Conservation (phyloP, 2,329 filamentous ascomycete species). For the Fusarium penzigii region DNA sequence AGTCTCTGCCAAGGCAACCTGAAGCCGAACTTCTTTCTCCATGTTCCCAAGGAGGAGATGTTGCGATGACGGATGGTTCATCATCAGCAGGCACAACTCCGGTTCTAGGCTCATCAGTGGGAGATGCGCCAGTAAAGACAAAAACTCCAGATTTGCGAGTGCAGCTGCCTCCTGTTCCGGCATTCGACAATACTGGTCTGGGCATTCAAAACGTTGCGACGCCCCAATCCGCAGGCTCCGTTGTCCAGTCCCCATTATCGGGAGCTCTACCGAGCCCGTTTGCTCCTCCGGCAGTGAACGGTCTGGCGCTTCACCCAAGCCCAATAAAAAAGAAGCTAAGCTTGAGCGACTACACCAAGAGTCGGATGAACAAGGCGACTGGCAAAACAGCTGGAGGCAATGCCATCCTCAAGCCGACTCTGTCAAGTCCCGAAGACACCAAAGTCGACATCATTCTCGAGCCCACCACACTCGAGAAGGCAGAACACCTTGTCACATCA, state of each 20-base stretch:
- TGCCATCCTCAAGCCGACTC: conserved; percentile 34
- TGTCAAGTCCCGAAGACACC: conserved; percentile 39
- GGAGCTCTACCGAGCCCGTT: conserved; percentile 45
- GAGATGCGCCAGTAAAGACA: conserved; percentile 30
- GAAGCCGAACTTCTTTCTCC: conserved; percentile 27
- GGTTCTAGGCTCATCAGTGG: conserved; percentile 7
- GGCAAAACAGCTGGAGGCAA: conserved; percentile 34
- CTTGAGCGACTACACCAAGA: conserved; percentile 65
- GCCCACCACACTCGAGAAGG: conserved; percentile 31
- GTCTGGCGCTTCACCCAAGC: conserved; percentile 51
- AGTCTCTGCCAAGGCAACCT: conserved; percentile 17
- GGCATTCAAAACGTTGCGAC: conserved; percentile 41
- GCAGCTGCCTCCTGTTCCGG: conserved; percentile 57
- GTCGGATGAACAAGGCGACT: conserved; percentile 56
- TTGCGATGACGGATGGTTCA: conserved; percentile 34
- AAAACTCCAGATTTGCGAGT: conserved; percentile 52
- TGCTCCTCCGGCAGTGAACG: conserved; percentile 42
- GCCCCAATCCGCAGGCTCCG: conserved; percentile 45
- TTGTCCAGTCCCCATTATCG: conserved; percentile 54
- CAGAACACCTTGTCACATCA: conserved; percentile 25
- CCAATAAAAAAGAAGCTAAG: conserved; percentile 69
- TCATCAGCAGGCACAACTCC: conserved; percentile 29
- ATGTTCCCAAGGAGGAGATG: conserved; percentile 25
- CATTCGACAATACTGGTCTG: conserved; percentile 45
- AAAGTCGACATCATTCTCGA: conserved; percentile 39